Percentiles rank a stretch among this genome's conserved stretches.
Evolutionary conservation across 106 monocot species (phyloP).

Genomic region (Platanthera zijinensis): DNA sequence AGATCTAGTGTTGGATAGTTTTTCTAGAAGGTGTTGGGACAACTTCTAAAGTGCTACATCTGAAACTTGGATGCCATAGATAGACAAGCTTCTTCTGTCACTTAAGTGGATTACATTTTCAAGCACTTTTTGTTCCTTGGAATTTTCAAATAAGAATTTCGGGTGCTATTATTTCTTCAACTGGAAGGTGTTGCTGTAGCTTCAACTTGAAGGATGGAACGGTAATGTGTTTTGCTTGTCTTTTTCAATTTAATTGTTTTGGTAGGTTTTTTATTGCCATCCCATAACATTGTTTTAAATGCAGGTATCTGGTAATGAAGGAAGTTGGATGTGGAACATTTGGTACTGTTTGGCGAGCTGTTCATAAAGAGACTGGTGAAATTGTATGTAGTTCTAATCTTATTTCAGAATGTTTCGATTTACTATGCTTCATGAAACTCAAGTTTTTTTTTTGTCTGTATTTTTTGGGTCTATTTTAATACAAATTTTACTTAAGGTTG

Average conservation of each 20-base stretch:
- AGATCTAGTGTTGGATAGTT: background rate
- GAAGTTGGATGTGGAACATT: constrained; percentile 74
- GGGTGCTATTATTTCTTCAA: background rate
- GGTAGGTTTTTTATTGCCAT: background rate
- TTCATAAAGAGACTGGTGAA: constrained; percentile 36
- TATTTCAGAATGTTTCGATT: background rate
- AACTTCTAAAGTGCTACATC: background rate
- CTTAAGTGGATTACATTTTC: background rate
- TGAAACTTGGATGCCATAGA: constrained; percentile 2
- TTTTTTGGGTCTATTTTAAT: background rate
- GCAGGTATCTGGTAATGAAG: constrained; percentile 59
- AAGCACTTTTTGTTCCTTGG: background rate
- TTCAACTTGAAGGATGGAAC: constrained; percentile 6
- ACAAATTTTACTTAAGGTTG: constrained; percentile 35
- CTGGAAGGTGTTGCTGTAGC: background rate
- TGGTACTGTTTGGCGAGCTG: constrained; percentile 59
- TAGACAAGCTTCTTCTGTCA: background rate
- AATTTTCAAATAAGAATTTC: background rate
- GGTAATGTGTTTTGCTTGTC: background rate
- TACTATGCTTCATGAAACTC: background rate
- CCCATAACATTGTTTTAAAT: background rate
- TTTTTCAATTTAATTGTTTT: background rate
- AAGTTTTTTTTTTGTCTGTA: background rate
- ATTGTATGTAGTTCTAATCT: constrained; percentile 26
- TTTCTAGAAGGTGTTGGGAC: background rate